A percentile compares a stretch with the other conserved stretches of the same genome.
Evolutionary conservation across 768 basidiomycete genomes (phyloP).

Genomic region (Atractiella rhizophila): DNA sequence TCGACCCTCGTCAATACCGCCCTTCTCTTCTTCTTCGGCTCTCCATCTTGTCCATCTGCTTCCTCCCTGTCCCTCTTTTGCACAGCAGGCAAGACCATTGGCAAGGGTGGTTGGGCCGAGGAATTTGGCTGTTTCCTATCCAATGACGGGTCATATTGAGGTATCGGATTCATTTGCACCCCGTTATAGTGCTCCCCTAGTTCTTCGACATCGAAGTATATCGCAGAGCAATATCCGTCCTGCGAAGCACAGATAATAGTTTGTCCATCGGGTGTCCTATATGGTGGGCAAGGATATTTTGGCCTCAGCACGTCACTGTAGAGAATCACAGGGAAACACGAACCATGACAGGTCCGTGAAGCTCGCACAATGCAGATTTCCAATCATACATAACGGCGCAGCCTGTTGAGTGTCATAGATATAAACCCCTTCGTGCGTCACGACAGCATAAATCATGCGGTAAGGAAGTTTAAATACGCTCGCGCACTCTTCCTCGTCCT

Average conservation of each 20-base stretch:
- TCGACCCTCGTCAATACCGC: too few relatives aligned
- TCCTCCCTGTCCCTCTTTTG: too few relatives aligned
- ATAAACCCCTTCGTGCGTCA: slow-evolving; percentile 81
- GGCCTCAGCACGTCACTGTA: not conserved
- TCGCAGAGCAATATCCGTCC: slow-evolving; percentile 89
- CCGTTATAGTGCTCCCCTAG: too few relatives aligned
- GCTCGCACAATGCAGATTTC: slow-evolving; percentile 86
- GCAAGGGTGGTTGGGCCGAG: too few relatives aligned
- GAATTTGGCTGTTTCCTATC: too few relatives aligned
- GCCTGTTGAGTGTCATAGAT: slow-evolving; percentile 95
- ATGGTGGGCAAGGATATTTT: not conserved
- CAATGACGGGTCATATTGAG: too few relatives aligned
- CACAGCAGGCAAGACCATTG: too few relatives aligned
- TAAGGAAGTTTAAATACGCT: slow-evolving; percentile 76
- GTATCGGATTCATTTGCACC: too few relatives aligned
- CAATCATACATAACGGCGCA: slow-evolving; percentile 67
- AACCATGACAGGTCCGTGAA: slow-evolving; percentile 94
- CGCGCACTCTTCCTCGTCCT: slow-evolving; percentile 19
- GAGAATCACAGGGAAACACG: slow-evolving; percentile 19
- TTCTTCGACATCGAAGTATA: slow-evolving; percentile 59
- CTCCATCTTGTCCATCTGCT: too few relatives aligned
- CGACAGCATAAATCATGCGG: slow-evolving; percentile 78
- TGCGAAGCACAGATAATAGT: slow-evolving; percentile 69
- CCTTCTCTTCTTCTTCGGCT: too few relatives aligned
- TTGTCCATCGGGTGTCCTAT: slow-evolving; percentile 88